Conservation (phyloP, 139 green algal genomes). For the Raphidocelis subcapitata region DNA sequence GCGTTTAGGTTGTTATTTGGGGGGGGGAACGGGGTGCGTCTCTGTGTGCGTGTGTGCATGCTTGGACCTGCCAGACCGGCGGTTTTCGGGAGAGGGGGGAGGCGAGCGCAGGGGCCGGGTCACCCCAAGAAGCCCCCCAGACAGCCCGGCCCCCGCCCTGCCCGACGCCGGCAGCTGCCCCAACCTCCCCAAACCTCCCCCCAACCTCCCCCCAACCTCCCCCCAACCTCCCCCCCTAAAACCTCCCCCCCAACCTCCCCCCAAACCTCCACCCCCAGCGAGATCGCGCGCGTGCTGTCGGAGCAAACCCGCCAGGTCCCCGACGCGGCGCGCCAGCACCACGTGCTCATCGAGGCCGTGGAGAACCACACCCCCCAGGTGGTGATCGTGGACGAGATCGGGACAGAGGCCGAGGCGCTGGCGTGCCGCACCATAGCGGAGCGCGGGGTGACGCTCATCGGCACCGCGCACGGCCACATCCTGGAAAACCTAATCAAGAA, state of each 20-base stretch:
- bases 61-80: too few relatives aligned
- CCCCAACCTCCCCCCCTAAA: too few relatives aligned
- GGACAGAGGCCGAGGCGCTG: slow-evolving; percentile 93
- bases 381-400: slow-evolving; percentile 97
- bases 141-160: too few relatives aligned
- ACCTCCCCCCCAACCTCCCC: neutral
- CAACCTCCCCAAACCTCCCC: too few relatives aligned
- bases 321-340: slow-evolving; percentile 83
- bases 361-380: slow-evolving; percentile 97
- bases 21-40: too few relatives aligned
- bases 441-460: slow-evolving; percentile 92
- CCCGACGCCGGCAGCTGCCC: too few relatives aligned
- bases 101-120: too few relatives aligned
- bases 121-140: too few relatives aligned
- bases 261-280: slow-evolving; percentile 27
- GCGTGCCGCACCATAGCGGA: slow-evolving; percentile 97
- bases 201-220: too few relatives aligned
- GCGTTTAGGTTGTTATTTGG: too few relatives aligned
- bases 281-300: slow-evolving; percentile 87
- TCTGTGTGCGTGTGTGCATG: too few relatives aligned
- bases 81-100: too few relatives aligned
- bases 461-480: slow-evolving; percentile 92
- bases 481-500: slow-evolving; percentile 99
- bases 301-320: slow-evolving; percentile 95
- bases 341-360: slow-evolving; percentile 96